A percentile compares a stretch with the other conserved stretches of the same genome.
These are phyloP conservation scores for Yamadazyma sp. DNA, from an alignment of 1,139 yeast genomes.

Conservation along the genomic window DNA sequence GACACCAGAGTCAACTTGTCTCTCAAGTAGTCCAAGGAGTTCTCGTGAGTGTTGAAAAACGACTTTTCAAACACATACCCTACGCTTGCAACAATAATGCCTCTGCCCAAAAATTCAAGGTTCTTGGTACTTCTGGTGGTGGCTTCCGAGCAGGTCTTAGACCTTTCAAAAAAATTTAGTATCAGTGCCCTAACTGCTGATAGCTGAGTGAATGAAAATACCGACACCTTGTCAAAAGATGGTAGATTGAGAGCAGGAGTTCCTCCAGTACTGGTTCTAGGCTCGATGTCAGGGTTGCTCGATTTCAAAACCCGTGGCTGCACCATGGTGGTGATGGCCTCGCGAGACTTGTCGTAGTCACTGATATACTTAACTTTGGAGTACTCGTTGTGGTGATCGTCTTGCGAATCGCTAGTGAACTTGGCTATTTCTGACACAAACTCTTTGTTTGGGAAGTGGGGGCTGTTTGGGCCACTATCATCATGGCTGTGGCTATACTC, in stretches of 20 bases:
- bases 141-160: conserved; percentile 63
- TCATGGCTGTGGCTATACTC: conserved; percentile 9
- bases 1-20: conserved; percentile 47
- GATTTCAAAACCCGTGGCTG: conserved; percentile 27
- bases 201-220: conserved; percentile 4
- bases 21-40: conserved; percentile 58
- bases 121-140: conserved; percentile 42
- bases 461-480: conserved; percentile 11
- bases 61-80: conserved; percentile 63
- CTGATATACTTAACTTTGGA: conserved; percentile 30
- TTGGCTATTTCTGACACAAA: conserved; percentile 40
- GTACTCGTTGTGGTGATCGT: conserved; percentile 39
- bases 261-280: background rate
- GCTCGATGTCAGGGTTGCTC: background rate
- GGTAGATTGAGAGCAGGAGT: conserved; percentile 6
- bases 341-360: conserved; percentile 36
- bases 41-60: conserved; percentile 24
- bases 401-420: conserved; percentile 35
- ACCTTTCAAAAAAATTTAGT: conserved; percentile 53
- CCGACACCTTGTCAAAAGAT: conserved; percentile 8
- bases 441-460: conserved; percentile 2
- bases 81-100: conserved; percentile 53
- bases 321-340: conserved; percentile 39
- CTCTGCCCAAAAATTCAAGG: conserved; percentile 57
- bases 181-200: conserved; percentile 24